phyloP scores from a whole-genome alignment of 176 grass and related monocot genomes.

The Tillandsia fasciculata region DNA sequence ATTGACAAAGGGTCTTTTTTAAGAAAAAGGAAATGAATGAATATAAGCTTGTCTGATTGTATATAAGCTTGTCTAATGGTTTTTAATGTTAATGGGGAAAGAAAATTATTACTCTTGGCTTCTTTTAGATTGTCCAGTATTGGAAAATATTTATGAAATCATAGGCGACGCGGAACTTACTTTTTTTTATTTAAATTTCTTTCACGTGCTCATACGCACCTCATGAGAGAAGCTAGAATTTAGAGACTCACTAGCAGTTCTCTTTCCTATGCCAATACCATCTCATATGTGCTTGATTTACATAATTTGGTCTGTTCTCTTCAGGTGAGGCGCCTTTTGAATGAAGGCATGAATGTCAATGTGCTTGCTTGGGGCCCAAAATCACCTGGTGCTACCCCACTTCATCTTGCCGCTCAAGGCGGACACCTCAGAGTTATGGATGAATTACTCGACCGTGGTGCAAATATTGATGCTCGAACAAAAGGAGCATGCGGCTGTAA shows the following conservation, averaged over 20 bases:
- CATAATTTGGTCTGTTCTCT: background rate
- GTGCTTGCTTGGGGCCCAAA: conserved; percentile 69
- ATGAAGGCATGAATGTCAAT: conserved; percentile 77
- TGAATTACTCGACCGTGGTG: conserved; percentile 83
- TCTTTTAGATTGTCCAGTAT: background rate
- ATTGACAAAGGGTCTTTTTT: too few relatives aligned
- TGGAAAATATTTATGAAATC: background rate
- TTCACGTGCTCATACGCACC: background rate
- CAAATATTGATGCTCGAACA: conserved; percentile 91
- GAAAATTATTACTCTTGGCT: background rate
- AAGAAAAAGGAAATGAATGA: too few relatives aligned
- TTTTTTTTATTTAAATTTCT: background rate
- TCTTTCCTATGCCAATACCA: too few relatives aligned
- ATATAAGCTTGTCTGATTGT: too few relatives aligned
- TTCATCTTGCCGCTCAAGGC: conserved; percentile 91
- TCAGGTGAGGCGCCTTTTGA: conserved; percentile 67
- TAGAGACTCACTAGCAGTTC: background rate
- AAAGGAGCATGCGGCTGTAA: conserved; percentile 98
- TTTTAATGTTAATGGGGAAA: background rate
- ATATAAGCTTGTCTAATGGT: too few relatives aligned
- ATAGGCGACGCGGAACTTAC: background rate
- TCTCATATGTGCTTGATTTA: background rate
- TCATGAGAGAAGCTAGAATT: background rate
- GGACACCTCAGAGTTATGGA: conserved; percentile 89
- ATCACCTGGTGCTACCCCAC: conserved; percentile 60